phyloP scores from a whole-genome alignment of 148 eudicot species.

The Rhododendron henanense region DNA sequence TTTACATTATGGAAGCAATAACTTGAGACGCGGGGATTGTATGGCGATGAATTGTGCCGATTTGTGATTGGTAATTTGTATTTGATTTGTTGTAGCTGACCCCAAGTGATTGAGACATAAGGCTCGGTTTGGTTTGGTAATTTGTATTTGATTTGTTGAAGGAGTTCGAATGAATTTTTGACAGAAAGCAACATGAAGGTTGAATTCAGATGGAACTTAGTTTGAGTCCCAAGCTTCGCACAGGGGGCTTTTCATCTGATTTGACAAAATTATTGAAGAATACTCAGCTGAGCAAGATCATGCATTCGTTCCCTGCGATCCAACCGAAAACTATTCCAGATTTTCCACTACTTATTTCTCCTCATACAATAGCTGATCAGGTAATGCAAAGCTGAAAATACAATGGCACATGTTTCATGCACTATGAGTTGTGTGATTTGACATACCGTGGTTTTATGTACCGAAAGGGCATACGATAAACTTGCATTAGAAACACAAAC shows the following conservation, averaged over 20 bases:
- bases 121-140: no score
- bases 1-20: background rate
- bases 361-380: background rate
- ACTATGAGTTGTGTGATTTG: background rate
- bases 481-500: background rate
- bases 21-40: background rate
- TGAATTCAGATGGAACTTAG: background rate
- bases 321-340: background rate
- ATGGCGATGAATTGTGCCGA: background rate
- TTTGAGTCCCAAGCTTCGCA: background rate
- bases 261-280: conserved; percentile 30
- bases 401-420: background rate
- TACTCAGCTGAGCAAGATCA: background rate
- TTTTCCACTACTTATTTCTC: background rate
- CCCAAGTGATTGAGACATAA: no score
- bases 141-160: background rate
- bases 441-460: background rate
- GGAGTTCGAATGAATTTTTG: background rate
- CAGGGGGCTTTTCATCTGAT: background rate
- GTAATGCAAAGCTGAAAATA: background rate
- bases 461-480: background rate
- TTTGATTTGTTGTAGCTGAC: background rate
- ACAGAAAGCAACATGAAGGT: background rate
- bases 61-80: background rate
- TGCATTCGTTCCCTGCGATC: background rate